Base-by-base conservation (phyloP, 352 stramenopile genomes). In the Pythium brassicae region DNA sequence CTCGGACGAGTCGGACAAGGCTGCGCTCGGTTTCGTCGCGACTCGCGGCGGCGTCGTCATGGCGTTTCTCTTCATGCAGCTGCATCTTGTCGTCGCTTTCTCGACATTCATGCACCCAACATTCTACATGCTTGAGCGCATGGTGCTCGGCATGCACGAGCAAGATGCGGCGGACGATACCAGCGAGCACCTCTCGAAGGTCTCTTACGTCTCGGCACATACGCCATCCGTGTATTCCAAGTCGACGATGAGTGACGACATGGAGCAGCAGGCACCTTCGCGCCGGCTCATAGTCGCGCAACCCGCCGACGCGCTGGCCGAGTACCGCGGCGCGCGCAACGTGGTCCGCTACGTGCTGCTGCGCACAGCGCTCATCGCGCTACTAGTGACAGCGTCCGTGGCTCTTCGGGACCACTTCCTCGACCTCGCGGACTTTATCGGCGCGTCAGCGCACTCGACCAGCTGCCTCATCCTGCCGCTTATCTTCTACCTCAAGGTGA, bases 21-120 rank as follows among this genome's bases (percentile, higher is more conserved):
- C 65, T 19, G 58, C 66, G 8, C 55, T 83, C 23, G 74, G 72
- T 2, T 83, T 83, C 50, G 53, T 61, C 22, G 64, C 72, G 17
- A 45, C 68, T 42, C 62, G 70, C 11, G 72, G 72, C 5, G 56
- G 53, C 11, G 66, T 78, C 39, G 57, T 76, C 45, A 73, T 76
- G 63, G 67, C 64, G 47, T 82, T 69, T 32, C 34, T 71, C 20
- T 74, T 72, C 64, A 83, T 83, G 73, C 71, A 81, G 37, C 51
- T 83, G 22, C 73, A 83, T 55, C 50, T 83, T 46, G 72, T 71
- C 4, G 69, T 83, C 43, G 73, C 73, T 7, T 83, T 83, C 44
- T 66, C 71, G 12, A 68, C 72, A 39, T 62, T 83, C 53, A 44
- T 83, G 23, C 62, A 76, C 44, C 73, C 73, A n/a, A 68, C 68